Percentiles rank a stretch among this genome's conserved stretches.
Evolutionary conservation across 768 basidiomycete species (phyloP).

Genomic region (Obba rivulosa): DNA sequence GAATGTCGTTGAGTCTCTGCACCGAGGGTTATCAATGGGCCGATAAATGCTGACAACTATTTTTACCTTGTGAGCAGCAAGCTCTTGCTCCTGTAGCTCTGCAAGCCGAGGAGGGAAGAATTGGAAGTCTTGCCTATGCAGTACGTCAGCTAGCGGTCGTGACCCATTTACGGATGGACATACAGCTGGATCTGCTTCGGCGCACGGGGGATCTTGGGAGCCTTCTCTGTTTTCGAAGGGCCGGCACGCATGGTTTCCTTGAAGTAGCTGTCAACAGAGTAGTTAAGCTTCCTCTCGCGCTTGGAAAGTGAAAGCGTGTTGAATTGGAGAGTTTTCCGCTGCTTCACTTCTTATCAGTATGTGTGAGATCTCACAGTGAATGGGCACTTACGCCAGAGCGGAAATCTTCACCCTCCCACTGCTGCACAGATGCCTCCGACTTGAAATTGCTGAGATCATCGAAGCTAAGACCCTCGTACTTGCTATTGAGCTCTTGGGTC

Average conservation of each 20-base stretch:
- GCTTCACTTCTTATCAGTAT: slow-evolving; percentile 8
- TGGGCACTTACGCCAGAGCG: slow-evolving; percentile 48
- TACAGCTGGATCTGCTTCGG: slow-evolving; percentile 86
- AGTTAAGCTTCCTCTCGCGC: slow-evolving; percentile 89
- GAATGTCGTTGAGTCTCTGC: slow-evolving; percentile 63
- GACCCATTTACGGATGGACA: slow-evolving; percentile 19
- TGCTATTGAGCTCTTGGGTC: slow-evolving; percentile 81
- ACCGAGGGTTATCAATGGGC: too few relatives aligned
- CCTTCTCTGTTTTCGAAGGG: slow-evolving; percentile 75
- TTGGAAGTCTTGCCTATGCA: slow-evolving; percentile 84
- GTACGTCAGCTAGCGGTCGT: not conserved
- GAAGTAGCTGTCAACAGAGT: slow-evolving; percentile 94
- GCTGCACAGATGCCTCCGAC: slow-evolving; percentile 83
- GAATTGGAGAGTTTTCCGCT: slow-evolving; percentile 67
- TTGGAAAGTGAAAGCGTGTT: slow-evolving; percentile 86
- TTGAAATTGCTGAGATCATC: slow-evolving; percentile 98
- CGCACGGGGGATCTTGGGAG: slow-evolving; percentile 75
- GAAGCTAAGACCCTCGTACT: slow-evolving; percentile 88
- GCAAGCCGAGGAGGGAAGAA: slow-evolving; percentile 84
- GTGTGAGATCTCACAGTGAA: not conserved
- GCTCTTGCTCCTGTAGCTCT: slow-evolving; percentile 82
- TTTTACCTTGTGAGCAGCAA: slow-evolving; percentile 77
- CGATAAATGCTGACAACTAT: too few relatives aligned
- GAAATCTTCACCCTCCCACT: slow-evolving; percentile 97
- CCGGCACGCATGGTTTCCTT: slow-evolving; percentile 84